Base-by-base conservation (phyloP, 805 yeast species). In the Aciculoconidium aculeatum region DNA sequence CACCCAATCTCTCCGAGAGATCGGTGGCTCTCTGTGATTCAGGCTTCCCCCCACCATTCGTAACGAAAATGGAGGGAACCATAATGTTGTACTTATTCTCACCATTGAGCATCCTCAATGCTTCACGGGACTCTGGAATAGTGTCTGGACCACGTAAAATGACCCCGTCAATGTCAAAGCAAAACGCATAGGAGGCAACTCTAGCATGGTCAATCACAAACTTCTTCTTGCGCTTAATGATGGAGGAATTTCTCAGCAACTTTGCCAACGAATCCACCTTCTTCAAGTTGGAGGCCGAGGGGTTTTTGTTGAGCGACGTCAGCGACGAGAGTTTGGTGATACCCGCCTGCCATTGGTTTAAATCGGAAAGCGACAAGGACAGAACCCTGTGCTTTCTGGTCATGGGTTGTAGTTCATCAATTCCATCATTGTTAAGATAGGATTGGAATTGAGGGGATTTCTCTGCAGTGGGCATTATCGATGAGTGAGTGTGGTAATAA, bases 151-250 rank as follows among this genome's bases (percentile, higher is more conserved):
- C 95, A 36, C 83, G 70, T 39, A 86, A 77, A 25, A 86, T 74
- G 26, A 86, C 96, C 24, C 96, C 96, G 51, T 86, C 96, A 32
- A 86, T 86, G 58, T 87, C 95, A 53, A 87, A 86, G 22, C 94
- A 92, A 63, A 86, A 86, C 2, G 95, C 95, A 49, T 81, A 81
- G 3, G 83, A 76, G 1, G 88, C 87, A 22, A 81, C 77, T 49
- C 90, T 65, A 22, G 62, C 72, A 51, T 81, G 90, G 47, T 79
- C 83, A 40, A 81, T 67, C 11, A 75, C 68, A 4, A 55, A 39
- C 44, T 66, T 72, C 60, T 66, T 71, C 54, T 58, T 67, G 36
- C 70, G 63, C 46, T 53, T 51, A 36, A 66, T 60, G 26, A 66
- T 55, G 10, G 70, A 60, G 10, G 71, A 56, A 46, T 69, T 65